A percentile compares a stretch with the other conserved stretches of the same genome.
These are phyloP conservation scores for Fusarium equiseti DNA, from an alignment of 2,329 filamentous ascomycete genomes.

Conservation along the genomic window DNA sequence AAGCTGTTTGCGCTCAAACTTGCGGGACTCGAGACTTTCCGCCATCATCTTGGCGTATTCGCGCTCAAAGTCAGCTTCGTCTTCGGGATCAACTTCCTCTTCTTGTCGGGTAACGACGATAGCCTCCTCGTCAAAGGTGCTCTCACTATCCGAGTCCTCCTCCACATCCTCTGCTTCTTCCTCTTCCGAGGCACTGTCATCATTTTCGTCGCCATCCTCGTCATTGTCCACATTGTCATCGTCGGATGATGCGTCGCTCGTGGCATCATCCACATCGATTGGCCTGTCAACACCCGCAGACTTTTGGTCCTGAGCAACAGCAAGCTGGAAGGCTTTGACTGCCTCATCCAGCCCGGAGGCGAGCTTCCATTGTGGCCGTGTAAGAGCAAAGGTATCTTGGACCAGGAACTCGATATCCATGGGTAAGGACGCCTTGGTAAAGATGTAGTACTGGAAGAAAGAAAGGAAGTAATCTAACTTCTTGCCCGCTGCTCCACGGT, in stretches of 20 bases:
- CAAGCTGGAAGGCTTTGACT: conserved; percentile 83
- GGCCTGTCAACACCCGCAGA: conserved; percentile 76
- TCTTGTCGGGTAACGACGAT: conserved; percentile 93
- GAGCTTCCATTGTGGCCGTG: conserved; percentile 93
- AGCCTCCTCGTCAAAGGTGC: conserved; percentile 83
- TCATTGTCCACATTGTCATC: conserved; percentile 79
- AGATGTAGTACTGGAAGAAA: conserved; percentile 97
- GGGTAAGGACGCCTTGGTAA: conserved; percentile 87
- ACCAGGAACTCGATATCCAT: conserved; percentile 99
- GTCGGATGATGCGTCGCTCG: conserved; percentile 78
- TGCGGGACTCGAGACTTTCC: conserved; percentile 93
- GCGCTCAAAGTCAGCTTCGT: conserved; percentile 96
- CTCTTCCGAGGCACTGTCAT: conserved; percentile 70
- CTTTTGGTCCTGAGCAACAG: conserved; percentile 92
- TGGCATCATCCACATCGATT: conserved; percentile 77
- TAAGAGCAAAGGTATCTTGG: conserved; percentile 87
- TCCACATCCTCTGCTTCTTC: conserved; percentile 70
- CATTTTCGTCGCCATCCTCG: conserved; percentile 72
- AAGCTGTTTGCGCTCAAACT: conserved; percentile 92
- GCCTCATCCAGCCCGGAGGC: conserved; percentile 86
- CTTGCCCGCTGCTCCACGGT: conserved; percentile 91
- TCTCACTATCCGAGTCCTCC: conserved; percentile 65
- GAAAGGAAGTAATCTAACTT: conserved; percentile 98
- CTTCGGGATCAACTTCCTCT: conserved; percentile 90
- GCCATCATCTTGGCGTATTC: conserved; percentile 99